These are phyloP conservation scores for Phylloporus rhodoxanthus DNA, from an alignment of 768 basidiomycete genomes.

Conservation along the genomic window DNA sequence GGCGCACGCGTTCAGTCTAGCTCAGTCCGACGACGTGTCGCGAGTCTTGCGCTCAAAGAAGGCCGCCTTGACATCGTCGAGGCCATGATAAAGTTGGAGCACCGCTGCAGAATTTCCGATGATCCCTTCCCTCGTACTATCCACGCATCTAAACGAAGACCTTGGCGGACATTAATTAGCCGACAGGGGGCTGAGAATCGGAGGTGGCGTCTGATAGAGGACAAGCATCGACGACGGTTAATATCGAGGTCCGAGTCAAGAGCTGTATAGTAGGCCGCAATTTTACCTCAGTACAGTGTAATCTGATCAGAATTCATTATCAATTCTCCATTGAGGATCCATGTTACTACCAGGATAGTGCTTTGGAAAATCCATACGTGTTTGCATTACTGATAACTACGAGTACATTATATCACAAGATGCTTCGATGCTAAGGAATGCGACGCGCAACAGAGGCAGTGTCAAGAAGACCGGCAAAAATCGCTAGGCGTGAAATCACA, in stretches of 20 bases:
- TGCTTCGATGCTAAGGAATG: constrained; percentile 7
- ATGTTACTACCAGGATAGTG: not conserved
- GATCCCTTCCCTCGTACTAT: constrained; percentile 7
- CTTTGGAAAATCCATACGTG: not conserved
- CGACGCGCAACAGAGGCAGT: not conserved
- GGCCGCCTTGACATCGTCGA: constrained; percentile 48
- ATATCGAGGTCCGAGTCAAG: not conserved
- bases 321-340: too few species aligned
- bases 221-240: constrained; percentile 17
- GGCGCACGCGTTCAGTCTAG: constrained; percentile 50
- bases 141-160: constrained; percentile 11
- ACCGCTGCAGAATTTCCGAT: constrained; percentile 5
- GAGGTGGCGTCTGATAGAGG: constrained; percentile 24
- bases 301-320: not conserved
- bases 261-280: not conserved
- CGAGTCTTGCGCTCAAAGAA: constrained; percentile 57
- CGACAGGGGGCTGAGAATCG: constrained; percentile 28
- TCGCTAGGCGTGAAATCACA: constrained; percentile 30
- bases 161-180: constrained; percentile 20
- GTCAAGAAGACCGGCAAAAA: constrained; percentile 14
- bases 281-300: constrained; percentile 1
- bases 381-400: constrained; percentile 18
- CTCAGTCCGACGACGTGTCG: constrained; percentile 54
- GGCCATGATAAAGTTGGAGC: constrained; percentile 20
- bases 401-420: constrained; percentile 21